phyloP scores from a whole-genome alignment of 2,329 filamentous ascomycete genomes.

The Pseudocercospora fuligena region DNA sequence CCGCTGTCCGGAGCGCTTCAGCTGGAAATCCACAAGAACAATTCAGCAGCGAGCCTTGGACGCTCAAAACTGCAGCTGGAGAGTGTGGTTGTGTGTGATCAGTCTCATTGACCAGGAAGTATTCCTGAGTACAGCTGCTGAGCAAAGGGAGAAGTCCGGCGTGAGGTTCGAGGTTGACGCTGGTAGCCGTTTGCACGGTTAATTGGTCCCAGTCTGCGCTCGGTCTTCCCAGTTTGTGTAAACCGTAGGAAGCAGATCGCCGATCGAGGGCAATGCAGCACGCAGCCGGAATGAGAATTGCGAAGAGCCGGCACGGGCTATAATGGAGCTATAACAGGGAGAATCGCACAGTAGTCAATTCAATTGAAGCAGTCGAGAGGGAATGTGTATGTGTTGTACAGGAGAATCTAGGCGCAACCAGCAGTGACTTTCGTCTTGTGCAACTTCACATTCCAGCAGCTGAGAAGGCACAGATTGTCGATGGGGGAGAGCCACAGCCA shows the following conservation, averaged over 20 bases:
- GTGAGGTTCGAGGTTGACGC: constrained; percentile 3
- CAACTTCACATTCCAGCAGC: neutral
- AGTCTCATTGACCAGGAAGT: constrained; percentile 9
- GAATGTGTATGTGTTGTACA: constrained; percentile 3
- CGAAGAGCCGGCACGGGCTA: neutral
- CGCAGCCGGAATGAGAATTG: neutral
- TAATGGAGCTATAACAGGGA: constrained; percentile 7
- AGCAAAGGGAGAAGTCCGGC: neutral
- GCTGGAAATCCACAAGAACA: neutral
- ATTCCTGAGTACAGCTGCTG: neutral
- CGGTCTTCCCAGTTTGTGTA: neutral
- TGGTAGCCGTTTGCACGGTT: neutral
- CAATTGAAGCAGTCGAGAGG: neutral
- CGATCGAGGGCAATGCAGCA: neutral
- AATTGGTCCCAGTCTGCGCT: neutral
- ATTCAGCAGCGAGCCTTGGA: neutral
- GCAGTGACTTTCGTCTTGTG: neutral
- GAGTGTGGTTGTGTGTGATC: neutral
- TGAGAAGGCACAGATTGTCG: no score
- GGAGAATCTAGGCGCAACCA: neutral
- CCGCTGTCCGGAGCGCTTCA: neutral
- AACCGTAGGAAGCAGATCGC: constrained; percentile 1
- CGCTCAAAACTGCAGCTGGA: neutral
- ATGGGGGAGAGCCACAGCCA: no score
- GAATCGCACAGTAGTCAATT: neutral